phyloP scores from a whole-genome alignment of 306 rosid genomes.

The Vigna radiata region DNA sequence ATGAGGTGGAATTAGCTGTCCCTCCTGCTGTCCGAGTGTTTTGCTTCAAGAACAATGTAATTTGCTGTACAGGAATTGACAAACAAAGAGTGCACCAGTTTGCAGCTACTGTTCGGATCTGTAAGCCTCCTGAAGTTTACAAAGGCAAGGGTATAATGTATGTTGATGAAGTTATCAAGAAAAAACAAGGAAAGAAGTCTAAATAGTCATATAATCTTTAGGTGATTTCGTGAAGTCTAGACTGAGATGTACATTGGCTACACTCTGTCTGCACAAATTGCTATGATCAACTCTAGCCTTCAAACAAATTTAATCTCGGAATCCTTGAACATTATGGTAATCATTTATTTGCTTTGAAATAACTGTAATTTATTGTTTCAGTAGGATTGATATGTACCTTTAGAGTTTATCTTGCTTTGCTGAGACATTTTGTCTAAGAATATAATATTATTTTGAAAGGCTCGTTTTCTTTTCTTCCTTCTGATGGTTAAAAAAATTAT shows the following conservation, averaged over 20 bases:
- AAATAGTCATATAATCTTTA: slow-evolving; percentile 54
- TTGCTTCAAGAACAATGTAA: slow-evolving; percentile 89
- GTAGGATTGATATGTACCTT: slow-evolving; percentile 17
- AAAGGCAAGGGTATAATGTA: slow-evolving; percentile 97
- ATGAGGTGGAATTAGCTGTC: slow-evolving; percentile 77
- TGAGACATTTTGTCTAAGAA: slow-evolving; percentile 17
- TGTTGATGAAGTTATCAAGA: slow-evolving; percentile 75
- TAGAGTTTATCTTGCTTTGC: background rate
- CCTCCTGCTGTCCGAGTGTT: slow-evolving; percentile 87
- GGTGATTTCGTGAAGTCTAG: slow-evolving; percentile 7
- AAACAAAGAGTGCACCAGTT: slow-evolving; percentile 87
- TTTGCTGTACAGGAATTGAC: slow-evolving; percentile 91
- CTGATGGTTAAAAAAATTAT: background rate
- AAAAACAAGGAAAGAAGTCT: slow-evolving; percentile 90
- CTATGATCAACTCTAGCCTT: slow-evolving; percentile 24
- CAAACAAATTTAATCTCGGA: slow-evolving; percentile 10
- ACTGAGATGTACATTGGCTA: slow-evolving; percentile 27
- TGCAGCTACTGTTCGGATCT: slow-evolving; percentile 78
- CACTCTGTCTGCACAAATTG: slow-evolving; percentile 1
- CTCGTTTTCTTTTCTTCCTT: background rate
- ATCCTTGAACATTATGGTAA: slow-evolving; percentile 31
- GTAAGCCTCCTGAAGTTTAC: slow-evolving; percentile 92
- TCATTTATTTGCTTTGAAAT: slow-evolving; percentile 30
- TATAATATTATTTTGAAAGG: slow-evolving; percentile 1
- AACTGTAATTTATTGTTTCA: background rate